phyloP scores from a whole-genome alignment of 2,329 filamentous ascomycete species.

The Aspergillus aculeatinus region DNA sequence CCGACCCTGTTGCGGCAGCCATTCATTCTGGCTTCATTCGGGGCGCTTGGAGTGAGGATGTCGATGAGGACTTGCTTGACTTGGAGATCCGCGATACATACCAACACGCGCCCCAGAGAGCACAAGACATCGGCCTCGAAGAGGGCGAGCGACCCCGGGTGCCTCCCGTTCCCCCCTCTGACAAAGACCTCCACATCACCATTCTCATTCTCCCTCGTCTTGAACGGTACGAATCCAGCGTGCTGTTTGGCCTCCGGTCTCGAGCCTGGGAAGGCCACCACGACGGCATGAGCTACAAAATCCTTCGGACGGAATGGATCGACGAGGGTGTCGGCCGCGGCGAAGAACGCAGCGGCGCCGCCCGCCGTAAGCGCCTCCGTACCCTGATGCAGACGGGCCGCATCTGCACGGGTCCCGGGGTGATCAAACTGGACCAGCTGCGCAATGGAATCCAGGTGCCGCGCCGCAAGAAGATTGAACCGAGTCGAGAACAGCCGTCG shows the following conservation, averaged over 20 bases:
- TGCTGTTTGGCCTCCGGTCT: conserved; percentile 77
- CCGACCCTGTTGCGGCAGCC: conserved; percentile 85
- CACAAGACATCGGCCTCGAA: conserved; percentile 36
- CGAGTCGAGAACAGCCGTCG: conserved; percentile 21
- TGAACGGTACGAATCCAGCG: conserved; percentile 71
- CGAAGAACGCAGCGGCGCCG: conserved; percentile 48
- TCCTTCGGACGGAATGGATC: conserved; percentile 80
- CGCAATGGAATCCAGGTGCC: conserved; percentile 34
- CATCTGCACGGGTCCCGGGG: conserved; percentile 42
- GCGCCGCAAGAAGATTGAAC: conserved; percentile 27
- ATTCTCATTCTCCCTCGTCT: conserved; percentile 78
- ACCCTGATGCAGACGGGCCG: conserved; percentile 44
- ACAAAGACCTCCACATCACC: conserved; percentile 83
- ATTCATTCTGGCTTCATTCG: conserved; percentile 92
- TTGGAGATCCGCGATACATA: conserved; percentile 51
- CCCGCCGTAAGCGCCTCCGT: conserved; percentile 51
- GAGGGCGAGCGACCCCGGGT: conserved; percentile 32
- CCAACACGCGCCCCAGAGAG: conserved; percentile 42
- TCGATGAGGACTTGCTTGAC: conserved; percentile 68
- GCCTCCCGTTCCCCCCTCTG: conserved; percentile 55
- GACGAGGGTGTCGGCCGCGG: conserved; percentile 61
- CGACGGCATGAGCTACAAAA: conserved; percentile 86
- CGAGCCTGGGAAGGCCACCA: conserved; percentile 75
- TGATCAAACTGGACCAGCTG: conserved; percentile 37
- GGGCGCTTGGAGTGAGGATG: conserved; percentile 79